phyloP scores from a whole-genome alignment of 306 rosid genomes.

The Echinosophora koreensis region DNA sequence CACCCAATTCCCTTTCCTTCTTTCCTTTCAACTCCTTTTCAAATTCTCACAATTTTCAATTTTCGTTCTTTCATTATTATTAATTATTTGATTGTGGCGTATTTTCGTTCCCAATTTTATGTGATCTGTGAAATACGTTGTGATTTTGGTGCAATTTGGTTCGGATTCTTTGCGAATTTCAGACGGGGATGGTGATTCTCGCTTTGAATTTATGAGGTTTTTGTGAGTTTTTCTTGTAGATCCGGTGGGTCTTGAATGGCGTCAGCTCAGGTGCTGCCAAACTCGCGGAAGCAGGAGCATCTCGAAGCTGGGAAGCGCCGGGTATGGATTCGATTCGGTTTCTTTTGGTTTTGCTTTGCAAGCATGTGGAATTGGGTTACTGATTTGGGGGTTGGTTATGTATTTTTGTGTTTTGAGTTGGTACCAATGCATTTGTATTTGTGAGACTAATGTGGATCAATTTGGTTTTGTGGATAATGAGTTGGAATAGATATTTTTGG shows the following conservation, averaged over 20 bases:
- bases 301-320: constrained; percentile 97
- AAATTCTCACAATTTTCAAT: constrained; percentile 25
- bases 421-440: constrained; percentile 27
- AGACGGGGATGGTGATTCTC: constrained; percentile 32
- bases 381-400: constrained; percentile 20
- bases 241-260: constrained; percentile 66
- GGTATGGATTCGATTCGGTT: constrained; percentile 56
- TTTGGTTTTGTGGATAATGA: background rate
- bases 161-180: constrained; percentile 17
- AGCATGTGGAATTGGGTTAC: constrained; percentile 12
- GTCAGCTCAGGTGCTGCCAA: constrained; percentile 92
- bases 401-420: constrained; percentile 8
- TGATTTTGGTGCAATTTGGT: constrained; percentile 27
- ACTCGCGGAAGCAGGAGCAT: constrained; percentile 79
- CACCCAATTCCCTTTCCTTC: constrained; percentile 33
- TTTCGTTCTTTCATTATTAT: constrained; percentile 25
- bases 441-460: constrained; percentile 29
- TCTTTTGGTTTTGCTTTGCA: background rate
- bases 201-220: constrained; percentile 43
- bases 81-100: constrained; percentile 34
- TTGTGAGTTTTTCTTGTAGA: background rate
- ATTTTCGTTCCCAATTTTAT: constrained; percentile 37
- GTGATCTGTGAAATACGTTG: constrained; percentile 49
- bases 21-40: constrained; percentile 16
- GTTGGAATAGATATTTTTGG: background rate